Conservation (phyloP, 2,329 filamentous ascomycete genomes). For the Macrophomina pseudophaseolina region DNA sequence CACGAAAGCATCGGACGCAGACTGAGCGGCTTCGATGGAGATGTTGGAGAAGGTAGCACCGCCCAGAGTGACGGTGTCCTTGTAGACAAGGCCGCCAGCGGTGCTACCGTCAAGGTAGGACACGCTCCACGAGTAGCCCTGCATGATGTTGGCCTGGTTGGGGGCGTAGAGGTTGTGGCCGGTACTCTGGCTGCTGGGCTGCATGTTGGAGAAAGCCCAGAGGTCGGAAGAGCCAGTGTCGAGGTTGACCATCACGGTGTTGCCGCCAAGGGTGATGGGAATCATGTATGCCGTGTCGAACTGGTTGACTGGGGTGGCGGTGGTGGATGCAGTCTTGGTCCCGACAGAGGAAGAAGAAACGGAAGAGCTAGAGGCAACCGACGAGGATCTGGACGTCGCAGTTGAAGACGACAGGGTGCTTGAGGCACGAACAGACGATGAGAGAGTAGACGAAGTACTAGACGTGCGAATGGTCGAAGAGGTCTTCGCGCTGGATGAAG, state of each 20-base stretch:
- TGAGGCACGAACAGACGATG: not conserved
- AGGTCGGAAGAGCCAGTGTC: conserved; percentile 74
- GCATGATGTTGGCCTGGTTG: conserved; percentile 38
- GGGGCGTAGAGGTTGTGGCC: conserved; percentile 66
- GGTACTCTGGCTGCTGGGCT: conserved; percentile 27
- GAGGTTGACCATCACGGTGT: conserved; percentile 62
- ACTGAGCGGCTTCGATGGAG: conserved; percentile 68
- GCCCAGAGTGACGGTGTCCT: conserved; percentile 67
- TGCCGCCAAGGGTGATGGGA: conserved; percentile 65
- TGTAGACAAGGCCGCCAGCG: conserved; percentile 68
- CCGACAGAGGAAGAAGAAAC: no score
- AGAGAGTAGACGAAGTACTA: not conserved
- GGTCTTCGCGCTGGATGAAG: not conserved
- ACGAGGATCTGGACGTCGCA: not conserved
- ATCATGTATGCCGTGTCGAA: conserved; percentile 48
- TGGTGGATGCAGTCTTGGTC: not conserved
- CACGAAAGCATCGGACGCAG: conserved; percentile 60
- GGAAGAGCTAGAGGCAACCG: not conserved
- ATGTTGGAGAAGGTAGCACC: conserved; percentile 63
- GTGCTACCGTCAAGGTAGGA: conserved; percentile 68
- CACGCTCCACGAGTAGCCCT: conserved; percentile 61
- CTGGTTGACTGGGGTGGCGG: conserved; percentile 1
- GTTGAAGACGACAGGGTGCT: not conserved
- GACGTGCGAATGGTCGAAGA: not conserved
- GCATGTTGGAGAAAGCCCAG: conserved; percentile 44